Evolutionary conservation across 441 rosid species (phyloP).

Genomic region (Gossypium schwendimanii): DNA sequence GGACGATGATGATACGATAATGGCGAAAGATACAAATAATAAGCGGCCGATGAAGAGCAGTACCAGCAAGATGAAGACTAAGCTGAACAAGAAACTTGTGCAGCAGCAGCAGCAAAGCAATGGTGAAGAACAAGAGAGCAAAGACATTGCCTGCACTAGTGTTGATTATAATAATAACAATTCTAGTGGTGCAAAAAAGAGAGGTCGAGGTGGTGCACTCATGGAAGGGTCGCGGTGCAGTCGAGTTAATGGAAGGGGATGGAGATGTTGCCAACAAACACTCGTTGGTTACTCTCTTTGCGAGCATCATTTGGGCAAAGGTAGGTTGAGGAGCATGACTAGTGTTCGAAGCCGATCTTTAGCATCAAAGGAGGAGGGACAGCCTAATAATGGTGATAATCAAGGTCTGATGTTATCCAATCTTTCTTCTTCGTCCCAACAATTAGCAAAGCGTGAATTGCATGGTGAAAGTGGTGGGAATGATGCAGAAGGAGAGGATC

Average conservation of each 20-base stretch:
- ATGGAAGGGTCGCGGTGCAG: conserved; percentile 93
- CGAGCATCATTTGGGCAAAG: conserved; percentile 92
- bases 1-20: conserved; percentile 24
- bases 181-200: conserved; percentile 21
- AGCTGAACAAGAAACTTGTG: conserved; percentile 33
- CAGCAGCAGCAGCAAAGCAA: background rate
- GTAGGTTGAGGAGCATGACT: conserved; percentile 64
- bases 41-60: background rate
- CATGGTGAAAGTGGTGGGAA: background rate
- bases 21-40: conserved; percentile 22
- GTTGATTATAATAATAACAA: background rate
- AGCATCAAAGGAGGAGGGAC: conserved; percentile 20
- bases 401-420: background rate
- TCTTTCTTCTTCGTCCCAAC: background rate
- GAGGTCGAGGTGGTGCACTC: conserved; percentile 37
- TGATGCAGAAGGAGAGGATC: conserved; percentile 16
- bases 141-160: background rate
- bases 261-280: conserved; percentile 92
- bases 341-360: conserved; percentile 36
- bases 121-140: conserved; percentile 10
- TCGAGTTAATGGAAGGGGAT: conserved; percentile 87
- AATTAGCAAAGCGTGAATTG: background rate
- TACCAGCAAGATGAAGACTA: conserved; percentile 26
- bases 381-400: background rate
- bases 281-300: conserved; percentile 88